These are phyloP conservation scores for Populus euphratica DNA, from an alignment of 345 rosid species.

Conservation along the genomic window DNA sequence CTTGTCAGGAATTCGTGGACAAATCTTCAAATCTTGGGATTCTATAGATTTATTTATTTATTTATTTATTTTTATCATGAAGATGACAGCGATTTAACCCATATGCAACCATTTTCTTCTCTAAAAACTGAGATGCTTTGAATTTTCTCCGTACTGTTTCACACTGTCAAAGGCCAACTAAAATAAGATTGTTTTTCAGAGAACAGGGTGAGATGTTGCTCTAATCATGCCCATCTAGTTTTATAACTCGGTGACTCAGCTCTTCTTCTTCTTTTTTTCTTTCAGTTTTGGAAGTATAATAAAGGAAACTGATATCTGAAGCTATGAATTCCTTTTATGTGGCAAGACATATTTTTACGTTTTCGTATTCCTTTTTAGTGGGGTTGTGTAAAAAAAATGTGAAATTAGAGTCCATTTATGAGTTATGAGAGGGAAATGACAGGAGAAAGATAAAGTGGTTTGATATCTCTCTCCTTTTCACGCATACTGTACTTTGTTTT, in stretches of 20 bases:
- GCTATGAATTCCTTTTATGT: conserved; percentile 25
- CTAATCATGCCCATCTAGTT: conserved; percentile 23
- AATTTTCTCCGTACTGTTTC: conserved; percentile 10
- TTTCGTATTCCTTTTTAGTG: background rate
- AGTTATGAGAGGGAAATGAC: background rate
- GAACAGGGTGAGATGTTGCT: conserved; percentile 6
- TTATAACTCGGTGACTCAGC: background rate
- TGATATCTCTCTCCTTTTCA: conserved; percentile 24
- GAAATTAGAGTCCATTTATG: background rate
- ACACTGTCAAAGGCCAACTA: conserved; percentile 10
- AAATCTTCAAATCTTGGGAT: conserved; percentile 34
- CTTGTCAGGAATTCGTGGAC: conserved; percentile 37
- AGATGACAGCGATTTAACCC: conserved; percentile 26
- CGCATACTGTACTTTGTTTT: conserved; percentile 15
- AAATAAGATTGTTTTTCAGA: background rate
- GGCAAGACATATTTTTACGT: background rate
- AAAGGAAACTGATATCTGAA: conserved; percentile 22
- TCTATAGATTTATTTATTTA: conserved; percentile 22
- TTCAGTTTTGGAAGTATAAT: conserved; percentile 8
- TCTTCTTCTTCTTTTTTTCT: background rate
- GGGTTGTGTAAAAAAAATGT: background rate
- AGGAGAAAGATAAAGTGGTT: background rate
- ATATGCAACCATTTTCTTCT: conserved; percentile 3
- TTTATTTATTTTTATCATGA: conserved; percentile 1
- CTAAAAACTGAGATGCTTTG: background rate